Percentiles rank a stretch among this genome's conserved stretches.
These are phyloP conservation scores for Monilinia polystroma DNA, from an alignment of 2,329 filamentous ascomycete genomes.

Conservation along the genomic window DNA sequence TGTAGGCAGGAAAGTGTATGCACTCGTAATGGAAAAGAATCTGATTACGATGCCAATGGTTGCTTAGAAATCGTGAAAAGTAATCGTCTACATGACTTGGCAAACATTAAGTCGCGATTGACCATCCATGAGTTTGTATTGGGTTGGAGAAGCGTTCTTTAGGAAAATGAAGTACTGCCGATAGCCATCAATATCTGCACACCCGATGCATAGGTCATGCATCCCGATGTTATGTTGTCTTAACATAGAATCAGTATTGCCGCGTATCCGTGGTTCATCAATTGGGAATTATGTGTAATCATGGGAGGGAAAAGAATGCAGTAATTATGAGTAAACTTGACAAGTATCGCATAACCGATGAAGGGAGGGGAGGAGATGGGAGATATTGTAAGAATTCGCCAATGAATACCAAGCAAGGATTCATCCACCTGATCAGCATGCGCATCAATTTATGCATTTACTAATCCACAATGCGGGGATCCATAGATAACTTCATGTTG, in stretches of 20 bases:
- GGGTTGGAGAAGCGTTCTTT: neutral
- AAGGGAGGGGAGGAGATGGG: no score
- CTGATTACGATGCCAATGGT: neutral
- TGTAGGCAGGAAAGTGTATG: neutral
- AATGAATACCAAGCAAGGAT: constrained; percentile 6
- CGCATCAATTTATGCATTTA: constrained; percentile 11
- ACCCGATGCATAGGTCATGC: neutral
- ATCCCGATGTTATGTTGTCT: neutral
- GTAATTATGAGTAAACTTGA: neutral
- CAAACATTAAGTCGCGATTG: neutral
- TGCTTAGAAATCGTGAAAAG: constrained; percentile 3
- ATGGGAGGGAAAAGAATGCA: neutral
- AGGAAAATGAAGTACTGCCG: neutral
- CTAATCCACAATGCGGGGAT: neutral
- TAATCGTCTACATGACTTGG: constrained; percentile 13
- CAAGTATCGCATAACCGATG: neutral
- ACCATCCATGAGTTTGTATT: no score
- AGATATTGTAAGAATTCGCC: constrained; percentile 10
- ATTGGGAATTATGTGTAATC: neutral
- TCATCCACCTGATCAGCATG: constrained; percentile 10
- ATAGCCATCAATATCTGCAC: neutral
- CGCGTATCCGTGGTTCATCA: neutral
- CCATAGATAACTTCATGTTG: neutral
- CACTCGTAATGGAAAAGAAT: neutral
- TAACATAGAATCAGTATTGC: neutral